phyloP scores from a whole-genome alignment of 441 rosid species.

The Metrosideros polymorpha region DNA sequence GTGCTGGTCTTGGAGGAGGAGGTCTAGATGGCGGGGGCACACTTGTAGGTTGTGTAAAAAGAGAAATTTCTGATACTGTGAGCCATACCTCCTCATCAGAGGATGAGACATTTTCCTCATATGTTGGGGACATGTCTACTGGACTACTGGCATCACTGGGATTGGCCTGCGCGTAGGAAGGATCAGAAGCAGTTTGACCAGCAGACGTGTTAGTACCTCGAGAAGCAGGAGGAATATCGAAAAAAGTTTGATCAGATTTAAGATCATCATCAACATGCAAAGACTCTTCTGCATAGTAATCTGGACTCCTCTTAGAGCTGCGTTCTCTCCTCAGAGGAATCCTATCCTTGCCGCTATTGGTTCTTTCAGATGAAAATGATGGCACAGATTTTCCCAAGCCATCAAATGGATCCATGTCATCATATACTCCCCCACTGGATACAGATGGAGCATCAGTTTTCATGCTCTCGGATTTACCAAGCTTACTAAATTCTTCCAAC shows the following conservation, averaged over 20 bases:
- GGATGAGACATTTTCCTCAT: slow-evolving; percentile 41
- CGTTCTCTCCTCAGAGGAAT: slow-evolving; percentile 32
- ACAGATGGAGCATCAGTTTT: slow-evolving; percentile 35
- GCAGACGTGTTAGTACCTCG: slow-evolving; percentile 22
- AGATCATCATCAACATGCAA: slow-evolving; percentile 25
- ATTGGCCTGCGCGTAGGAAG: slow-evolving; percentile 24
- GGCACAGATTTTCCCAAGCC: slow-evolving; percentile 52
- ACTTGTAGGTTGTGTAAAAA: slow-evolving; percentile 68
- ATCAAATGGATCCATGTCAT: slow-evolving; percentile 58
- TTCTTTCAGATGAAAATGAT: slow-evolving; percentile 25
- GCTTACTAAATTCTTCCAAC: slow-evolving; percentile 45
- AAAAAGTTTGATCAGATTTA: slow-evolving; percentile 30
- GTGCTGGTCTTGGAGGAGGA: slow-evolving; percentile 83
- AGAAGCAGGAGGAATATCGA: slow-evolving; percentile 35
- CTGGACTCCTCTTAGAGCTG: slow-evolving; percentile 26
- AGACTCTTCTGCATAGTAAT: slow-evolving; percentile 24
- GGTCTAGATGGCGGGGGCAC: slow-evolving; percentile 95
- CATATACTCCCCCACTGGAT: slow-evolving; percentile 34
- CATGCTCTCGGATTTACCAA: slow-evolving; percentile 34
- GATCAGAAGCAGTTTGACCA: slow-evolving; percentile 31
- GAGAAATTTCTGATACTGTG: slow-evolving; percentile 86
- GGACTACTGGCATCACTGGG: slow-evolving; percentile 28
- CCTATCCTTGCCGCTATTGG: slow-evolving; percentile 30
- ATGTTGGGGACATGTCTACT: slow-evolving; percentile 25
- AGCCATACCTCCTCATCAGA: slow-evolving; percentile 77